Evolutionary conservation across 805 yeast species (phyloP).

Genomic region (Zygotorulaspora chibaensis): DNA sequence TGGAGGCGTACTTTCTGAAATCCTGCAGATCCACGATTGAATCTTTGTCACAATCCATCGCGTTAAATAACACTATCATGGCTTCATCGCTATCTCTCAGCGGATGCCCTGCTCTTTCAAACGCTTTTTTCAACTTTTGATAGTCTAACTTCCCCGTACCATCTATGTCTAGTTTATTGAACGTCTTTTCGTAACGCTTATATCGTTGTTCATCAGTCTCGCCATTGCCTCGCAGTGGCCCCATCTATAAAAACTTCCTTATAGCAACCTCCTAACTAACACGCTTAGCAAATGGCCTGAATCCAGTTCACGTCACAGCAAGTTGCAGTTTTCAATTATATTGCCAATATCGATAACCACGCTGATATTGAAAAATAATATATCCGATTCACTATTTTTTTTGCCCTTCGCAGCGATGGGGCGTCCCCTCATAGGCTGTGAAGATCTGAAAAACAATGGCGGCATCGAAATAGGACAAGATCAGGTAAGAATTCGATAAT

Average conservation of each 20-base stretch:
- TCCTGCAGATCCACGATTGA: slow-evolving; percentile 56
- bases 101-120: slow-evolving; percentile 55
- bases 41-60: slow-evolving; percentile 58
- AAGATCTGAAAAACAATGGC: not conserved
- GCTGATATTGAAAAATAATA: not conserved
- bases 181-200: slow-evolving; percentile 40
- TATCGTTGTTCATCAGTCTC: slow-evolving; percentile 31
- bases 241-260: slow-evolving; percentile 4
- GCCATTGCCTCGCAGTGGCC: slow-evolving; percentile 4
- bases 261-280: not conserved
- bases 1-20: slow-evolving; percentile 57
- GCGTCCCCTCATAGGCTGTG: not conserved
- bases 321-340: too few species aligned
- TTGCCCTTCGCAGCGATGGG: not conserved
- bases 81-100: slow-evolving; percentile 57
- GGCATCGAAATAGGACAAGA: not conserved
- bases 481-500: too few species aligned
- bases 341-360: too few species aligned
- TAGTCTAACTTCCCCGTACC: slow-evolving; percentile 38
- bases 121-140: slow-evolving; percentile 38
- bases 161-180: slow-evolving; percentile 42
- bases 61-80: slow-evolving; percentile 50
- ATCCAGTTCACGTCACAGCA: too few species aligned
- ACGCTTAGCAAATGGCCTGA: too few species aligned
- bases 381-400: not conserved